Base-by-base conservation (phyloP, 495 filamentous ascomycete species). In the Sordaria brevicollis region DNA sequence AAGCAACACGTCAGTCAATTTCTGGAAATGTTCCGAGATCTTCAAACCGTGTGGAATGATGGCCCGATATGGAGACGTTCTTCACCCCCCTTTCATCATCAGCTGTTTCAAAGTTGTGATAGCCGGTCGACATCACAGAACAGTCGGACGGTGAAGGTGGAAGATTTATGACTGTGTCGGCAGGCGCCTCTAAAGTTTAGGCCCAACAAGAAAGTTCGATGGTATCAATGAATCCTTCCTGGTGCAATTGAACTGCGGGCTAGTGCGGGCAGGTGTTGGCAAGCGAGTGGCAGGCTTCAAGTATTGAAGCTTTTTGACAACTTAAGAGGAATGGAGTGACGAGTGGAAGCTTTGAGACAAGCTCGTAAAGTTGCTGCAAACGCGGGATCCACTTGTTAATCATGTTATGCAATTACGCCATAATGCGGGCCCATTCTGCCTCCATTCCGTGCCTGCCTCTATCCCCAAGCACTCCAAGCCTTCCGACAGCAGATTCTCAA, bases 331-430 rank as follows among this genome's bases (percentile, higher is more conserved):
- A 36, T 1, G 35, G 11, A 25, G 43, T 19, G 7, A 43, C 39
- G n/a, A n/a, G n/a, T n/a, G n/a, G n/a, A 43, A 43, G 39, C 39
- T 43, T 43, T n/a, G n/a, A 19, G 19, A 54, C 43, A 54, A 54
- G 43, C 43, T 54, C 43, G 43, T 25, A 54, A 54, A 25, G 67
- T 41, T 25, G 5, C 68, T 69, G 68, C 41, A 69, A 65, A 57
- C 68, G 35, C 49, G 68, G 33, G 34, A 69, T 31, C 68, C 21
- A 41, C 67, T 57, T 29, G 10, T 29, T 57, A 57, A 7, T 57
- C 41, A 54, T 11, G 43, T 29, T 57, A 69, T 39, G 57, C 43
- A 43, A 69, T 66, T 69, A 38, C 68, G 35, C 68, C 43, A 69
- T 65, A 33, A 35, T 65, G 35, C 38, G 43, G 65, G 68, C 34